These are phyloP conservation scores for Aspergillus latus DNA, from an alignment of 2,329 filamentous ascomycete species.

Conservation along the genomic window DNA sequence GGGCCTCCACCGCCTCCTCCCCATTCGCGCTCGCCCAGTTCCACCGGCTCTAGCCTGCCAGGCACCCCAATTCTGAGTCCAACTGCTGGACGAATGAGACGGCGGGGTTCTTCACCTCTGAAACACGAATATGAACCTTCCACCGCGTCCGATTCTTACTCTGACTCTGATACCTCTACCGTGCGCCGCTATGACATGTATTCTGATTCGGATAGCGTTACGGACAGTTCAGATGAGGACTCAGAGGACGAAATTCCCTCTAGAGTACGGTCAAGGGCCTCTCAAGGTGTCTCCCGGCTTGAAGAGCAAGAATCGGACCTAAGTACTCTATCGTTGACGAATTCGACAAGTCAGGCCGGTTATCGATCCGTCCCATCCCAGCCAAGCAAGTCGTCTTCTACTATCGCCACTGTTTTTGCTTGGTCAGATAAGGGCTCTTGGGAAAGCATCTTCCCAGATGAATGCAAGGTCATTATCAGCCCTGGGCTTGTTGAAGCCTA, in stretches of 20 bases:
- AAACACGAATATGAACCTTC: constrained; percentile 98
- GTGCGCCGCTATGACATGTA: constrained; percentile 53
- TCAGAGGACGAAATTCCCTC: constrained; percentile 47
- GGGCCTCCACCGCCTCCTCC: constrained; percentile 46
- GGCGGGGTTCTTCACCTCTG: constrained; percentile 83
- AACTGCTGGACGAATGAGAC: constrained; percentile 51
- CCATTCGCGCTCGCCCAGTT: constrained; percentile 55
- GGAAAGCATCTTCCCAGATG: constrained; percentile 61
- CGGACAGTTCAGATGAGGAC: constrained; percentile 58
- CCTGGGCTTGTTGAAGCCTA: constrained; percentile 66
- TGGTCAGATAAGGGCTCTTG: constrained; percentile 65
- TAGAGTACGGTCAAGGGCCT: constrained; percentile 29
- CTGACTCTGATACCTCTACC: constrained; percentile 56
- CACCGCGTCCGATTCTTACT: constrained; percentile 62
- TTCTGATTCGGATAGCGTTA: constrained; percentile 50
- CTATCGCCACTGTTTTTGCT: constrained; percentile 60
- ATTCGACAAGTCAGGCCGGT: constrained; percentile 76
- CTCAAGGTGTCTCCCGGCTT: constrained; percentile 42
- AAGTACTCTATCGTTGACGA: constrained; percentile 71
- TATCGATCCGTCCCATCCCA: constrained; percentile 55
- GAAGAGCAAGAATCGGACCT: constrained; percentile 36
- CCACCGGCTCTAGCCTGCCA: constrained; percentile 45
- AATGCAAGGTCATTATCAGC: constrained; percentile 63
- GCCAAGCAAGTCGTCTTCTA: constrained; percentile 52
- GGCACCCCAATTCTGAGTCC: constrained; percentile 52